Conservation (phyloP, 306 rosid genomes). For the Castanopsis chinensis region DNA sequence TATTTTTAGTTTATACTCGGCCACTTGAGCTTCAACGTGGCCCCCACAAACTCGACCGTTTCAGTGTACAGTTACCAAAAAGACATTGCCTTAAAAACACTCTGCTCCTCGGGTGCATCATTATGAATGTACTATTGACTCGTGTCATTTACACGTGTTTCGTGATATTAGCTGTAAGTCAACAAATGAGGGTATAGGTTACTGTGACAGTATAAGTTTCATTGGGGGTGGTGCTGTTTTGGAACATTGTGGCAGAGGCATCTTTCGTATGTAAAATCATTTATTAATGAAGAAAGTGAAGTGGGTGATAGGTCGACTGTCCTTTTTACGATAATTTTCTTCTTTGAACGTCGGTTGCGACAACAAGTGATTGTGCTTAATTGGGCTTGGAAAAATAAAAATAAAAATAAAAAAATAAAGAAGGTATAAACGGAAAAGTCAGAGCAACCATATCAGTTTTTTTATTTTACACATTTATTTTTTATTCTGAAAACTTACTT, state of each 20-base stretch:
- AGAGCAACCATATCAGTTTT: too few relatives aligned
- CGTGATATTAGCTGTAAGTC: background rate
- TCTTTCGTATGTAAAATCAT: too few relatives aligned
- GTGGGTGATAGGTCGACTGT: too few relatives aligned
- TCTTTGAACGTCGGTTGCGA: too few relatives aligned
- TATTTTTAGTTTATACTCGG: background rate
- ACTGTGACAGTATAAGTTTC: background rate
- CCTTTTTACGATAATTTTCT: too few relatives aligned
- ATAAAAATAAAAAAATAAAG: too few relatives aligned
- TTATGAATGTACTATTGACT: background rate
- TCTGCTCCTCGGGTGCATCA: background rate
- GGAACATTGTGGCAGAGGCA: background rate
- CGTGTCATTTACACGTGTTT: constrained; percentile 5
- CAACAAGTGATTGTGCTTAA: too few relatives aligned
- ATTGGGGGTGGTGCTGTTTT: background rate
- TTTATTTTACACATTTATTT: too few relatives aligned
- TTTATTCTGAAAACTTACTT: too few relatives aligned
- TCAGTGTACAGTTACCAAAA: background rate
- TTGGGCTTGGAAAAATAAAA: too few relatives aligned
- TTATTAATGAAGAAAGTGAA: too few relatives aligned
- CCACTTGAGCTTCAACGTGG: constrained; percentile 10
- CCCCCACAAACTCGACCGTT: constrained; percentile 36
- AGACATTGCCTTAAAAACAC: background rate
- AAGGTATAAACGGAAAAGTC: too few relatives aligned
- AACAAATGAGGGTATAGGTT: background rate